Conservation (phyloP, 371 early-diverging fungal genomes). For the Mycotypha africana region DNA sequence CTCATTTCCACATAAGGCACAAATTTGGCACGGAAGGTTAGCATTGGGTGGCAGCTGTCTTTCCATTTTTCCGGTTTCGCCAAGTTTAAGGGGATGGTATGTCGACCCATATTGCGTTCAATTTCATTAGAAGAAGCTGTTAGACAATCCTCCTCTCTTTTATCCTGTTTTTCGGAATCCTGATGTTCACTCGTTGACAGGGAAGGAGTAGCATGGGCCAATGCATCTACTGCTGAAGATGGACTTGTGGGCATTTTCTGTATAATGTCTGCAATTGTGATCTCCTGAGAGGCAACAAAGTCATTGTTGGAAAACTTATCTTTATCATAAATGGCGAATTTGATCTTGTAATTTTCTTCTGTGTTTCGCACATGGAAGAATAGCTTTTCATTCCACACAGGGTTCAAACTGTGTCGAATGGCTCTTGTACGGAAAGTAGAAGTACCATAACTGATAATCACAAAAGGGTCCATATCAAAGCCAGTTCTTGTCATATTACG, state of each 20-base stretch:
- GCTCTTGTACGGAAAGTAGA: conserved; percentile 66
- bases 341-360: conserved; percentile 55
- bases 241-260: conserved; percentile 5
- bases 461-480: conserved; percentile 86
- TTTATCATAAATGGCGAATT: conserved; percentile 72
- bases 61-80: conserved; percentile 32
- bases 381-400: conserved; percentile 67
- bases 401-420: conserved; percentile 60
- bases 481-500: conserved; percentile 54
- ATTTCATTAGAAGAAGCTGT: conserved; percentile 19
- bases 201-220: too few relatives aligned
- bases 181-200: not conserved
- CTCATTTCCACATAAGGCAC: conserved; percentile 62
- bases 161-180: not conserved
- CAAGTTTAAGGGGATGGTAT: conserved; percentile 34
- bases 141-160: too few relatives aligned
- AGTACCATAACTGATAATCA: conserved; percentile 65
- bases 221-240: not conserved
- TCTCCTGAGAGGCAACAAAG: conserved; percentile 55
- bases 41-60: conserved; percentile 29
- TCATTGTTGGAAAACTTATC: conserved; percentile 74
- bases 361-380: conserved; percentile 60
- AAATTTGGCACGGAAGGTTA: conserved; percentile 58
- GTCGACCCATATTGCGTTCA: conserved; percentile 41
- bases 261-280: conserved; percentile 38